phyloP scores from a whole-genome alignment of 768 basidiomycete species.

The Cyclocybe aegerita region DNA sequence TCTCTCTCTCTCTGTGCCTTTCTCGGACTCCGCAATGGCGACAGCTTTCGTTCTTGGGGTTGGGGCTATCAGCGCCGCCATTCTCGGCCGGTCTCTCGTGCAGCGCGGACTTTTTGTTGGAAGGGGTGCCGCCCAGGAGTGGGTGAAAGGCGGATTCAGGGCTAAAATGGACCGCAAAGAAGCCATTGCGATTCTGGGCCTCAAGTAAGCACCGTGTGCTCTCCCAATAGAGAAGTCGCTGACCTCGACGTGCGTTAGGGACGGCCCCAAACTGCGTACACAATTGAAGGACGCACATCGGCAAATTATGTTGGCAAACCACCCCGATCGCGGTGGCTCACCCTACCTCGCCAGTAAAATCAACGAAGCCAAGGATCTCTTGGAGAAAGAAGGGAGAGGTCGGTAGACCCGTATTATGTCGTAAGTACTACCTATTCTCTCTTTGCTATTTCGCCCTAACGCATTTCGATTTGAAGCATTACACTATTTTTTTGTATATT shows the following conservation, averaged over 20 bases:
- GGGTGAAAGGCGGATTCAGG: conserved; percentile 92
- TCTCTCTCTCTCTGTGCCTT: not conserved
- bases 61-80: conserved; percentile 72
- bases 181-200: conserved; percentile 86
- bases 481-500: no score
- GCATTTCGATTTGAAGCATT: no score
- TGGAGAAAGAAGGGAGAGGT: conserved; percentile 72
- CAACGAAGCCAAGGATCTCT: conserved; percentile 93
- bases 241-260: conserved; percentile 47
- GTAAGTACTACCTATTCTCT: not conserved
- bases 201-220: conserved; percentile 66
- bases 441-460: not conserved
- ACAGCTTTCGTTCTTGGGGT: conserved; percentile 78
- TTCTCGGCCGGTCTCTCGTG: conserved; percentile 71
- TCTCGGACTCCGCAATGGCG: conserved; percentile 61
- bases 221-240: conserved; percentile 3
- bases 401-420: conserved; percentile 21
- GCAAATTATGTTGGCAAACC: conserved; percentile 96
- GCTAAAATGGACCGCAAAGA: conserved; percentile 96
- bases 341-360: conserved; percentile 98
- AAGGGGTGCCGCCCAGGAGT: conserved; percentile 71
- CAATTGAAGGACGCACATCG: conserved; percentile 94
- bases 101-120: conserved; percentile 61
- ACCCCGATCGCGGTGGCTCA: conserved; percentile 98
- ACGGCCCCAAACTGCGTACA: conserved; percentile 71